phyloP scores from a whole-genome alignment of 2,329 filamentous ascomycete species.

The Piedraia hortae region DNA sequence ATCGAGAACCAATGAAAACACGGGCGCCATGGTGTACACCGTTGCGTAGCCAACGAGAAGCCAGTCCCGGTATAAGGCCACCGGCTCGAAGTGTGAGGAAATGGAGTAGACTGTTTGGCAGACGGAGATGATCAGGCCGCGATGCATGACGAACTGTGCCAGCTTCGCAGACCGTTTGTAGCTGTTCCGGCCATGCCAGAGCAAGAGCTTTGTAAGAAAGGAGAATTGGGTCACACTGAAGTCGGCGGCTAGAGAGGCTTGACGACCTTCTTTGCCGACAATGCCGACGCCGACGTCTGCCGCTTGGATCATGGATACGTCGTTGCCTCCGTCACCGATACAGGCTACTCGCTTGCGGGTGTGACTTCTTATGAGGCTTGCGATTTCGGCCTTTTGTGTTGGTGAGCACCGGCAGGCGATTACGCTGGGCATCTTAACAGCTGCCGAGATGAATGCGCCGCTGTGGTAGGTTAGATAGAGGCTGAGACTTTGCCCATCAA shows the following conservation, averaged over 20 bases:
- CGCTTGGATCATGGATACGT: conserved; percentile 97
- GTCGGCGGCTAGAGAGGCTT: conserved; percentile 82
- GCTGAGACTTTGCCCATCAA: conserved; percentile 74
- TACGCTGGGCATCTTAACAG: conserved; percentile 68
- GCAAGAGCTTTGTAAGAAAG: conserved; percentile 83
- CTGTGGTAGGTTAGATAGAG: conserved; percentile 63
- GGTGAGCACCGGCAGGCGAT: conserved; percentile 92
- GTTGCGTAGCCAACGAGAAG: conserved; percentile 90
- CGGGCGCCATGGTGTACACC: conserved; percentile 76
- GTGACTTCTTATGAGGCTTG: conserved; percentile 63
- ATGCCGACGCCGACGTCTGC: conserved; percentile 95
- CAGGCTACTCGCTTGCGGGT: conserved; percentile 92
- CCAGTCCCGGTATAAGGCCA: conserved; percentile 89
- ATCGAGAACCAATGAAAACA: conserved; percentile 81
- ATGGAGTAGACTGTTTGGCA: conserved; percentile 97
- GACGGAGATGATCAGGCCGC: conserved; percentile 78
- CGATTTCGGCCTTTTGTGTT: conserved; percentile 87
- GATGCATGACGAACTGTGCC: conserved; percentile 92
- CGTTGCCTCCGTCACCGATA: conserved; percentile 93
- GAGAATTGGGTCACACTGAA: conserved; percentile 92
- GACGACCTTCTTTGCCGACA: conserved; percentile 86
- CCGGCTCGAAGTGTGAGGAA: conserved; percentile 71
- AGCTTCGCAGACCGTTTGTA: conserved; percentile 93
- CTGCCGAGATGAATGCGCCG: conserved; percentile 61
- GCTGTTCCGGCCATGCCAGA: conserved; percentile 93